Evolutionary conservation across 208 protist genomes (phyloP), one percentile per base, ranked within the genome.

Genomic region (Polymyxa betae): DNA sequence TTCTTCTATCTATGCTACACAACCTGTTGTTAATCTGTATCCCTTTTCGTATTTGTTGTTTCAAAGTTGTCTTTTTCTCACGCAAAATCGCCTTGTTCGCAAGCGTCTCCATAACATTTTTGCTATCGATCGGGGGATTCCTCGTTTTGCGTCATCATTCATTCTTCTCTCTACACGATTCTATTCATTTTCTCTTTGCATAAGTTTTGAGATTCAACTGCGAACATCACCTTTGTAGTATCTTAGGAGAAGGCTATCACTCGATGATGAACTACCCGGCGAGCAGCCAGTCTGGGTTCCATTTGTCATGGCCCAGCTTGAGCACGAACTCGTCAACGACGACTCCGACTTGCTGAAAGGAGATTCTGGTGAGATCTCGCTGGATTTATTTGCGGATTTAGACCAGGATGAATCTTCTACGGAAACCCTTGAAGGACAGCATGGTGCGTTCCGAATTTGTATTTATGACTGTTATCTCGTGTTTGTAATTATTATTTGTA

Each of bases 281-380:
- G 40, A 43, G 5, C 72, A 82, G n/a, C 16, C 72, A 5, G 72
- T 82, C n/a, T 82, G 72, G 72, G 40, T 35, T 43, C 72, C 72
- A n/a, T 82, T 82, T 43, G 72, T 82, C 5, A 35, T 82, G 5
- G 10, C n/a, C n/a, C 72, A 82, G n/a, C n/a, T 82, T 5, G 72
- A 82, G 35, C 5, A 35, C 12, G 72, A 82, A n/a, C 72, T 82
- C 35, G 35, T 38, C n/a, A n/a, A 82, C 72, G 72, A 82, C 72
- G 35, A 35, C 5, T 82, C 72, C 5, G 49, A 60, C 24, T 60
- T 60, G 49, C 49, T 24, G 12, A 29, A 29, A 29, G 49, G 5
- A 29, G 49, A 60, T 5, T 5, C 5, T 60, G 5, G 12, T 29
- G 24, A 5, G 5, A 60, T 60, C 24, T 60, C 49, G 5, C 49